phyloP scores from a whole-genome alignment of 83 land plant genomes.

The Thuja plicata region DNA sequence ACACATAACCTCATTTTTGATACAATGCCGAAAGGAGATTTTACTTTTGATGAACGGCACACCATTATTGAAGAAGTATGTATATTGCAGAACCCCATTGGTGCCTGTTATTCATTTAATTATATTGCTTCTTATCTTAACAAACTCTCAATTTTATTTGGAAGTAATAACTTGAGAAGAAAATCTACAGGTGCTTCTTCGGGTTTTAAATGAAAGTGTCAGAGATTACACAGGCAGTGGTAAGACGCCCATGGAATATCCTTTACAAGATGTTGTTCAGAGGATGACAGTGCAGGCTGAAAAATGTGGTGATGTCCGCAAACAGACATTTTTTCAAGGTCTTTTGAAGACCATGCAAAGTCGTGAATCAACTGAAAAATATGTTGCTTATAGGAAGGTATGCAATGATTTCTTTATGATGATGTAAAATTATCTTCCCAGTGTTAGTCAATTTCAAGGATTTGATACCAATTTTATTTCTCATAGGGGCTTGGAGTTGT shows the following conservation, averaged over 20 bases:
- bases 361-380: constrained; percentile 75
- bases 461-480: constrained; percentile 2
- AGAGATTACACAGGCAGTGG: constrained; percentile 86
- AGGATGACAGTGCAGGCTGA: constrained; percentile 55
- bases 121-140: not conserved
- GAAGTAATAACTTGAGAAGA: constrained; percentile 1
- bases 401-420: not conserved
- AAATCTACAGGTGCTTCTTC: constrained; percentile 47
- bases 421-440: not conserved
- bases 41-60: constrained; percentile 63
- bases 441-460: not conserved
- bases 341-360: constrained; percentile 63
- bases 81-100: not conserved
- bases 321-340: constrained; percentile 45
- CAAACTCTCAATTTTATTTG: not conserved
- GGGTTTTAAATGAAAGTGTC: constrained; percentile 77
- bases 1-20: constrained; percentile 93
- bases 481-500: constrained; percentile 97
- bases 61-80: constrained; percentile 87
- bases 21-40: constrained; percentile 81
- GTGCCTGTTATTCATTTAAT: not conserved
- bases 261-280: constrained; percentile 74
- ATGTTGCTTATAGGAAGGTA: constrained; percentile 98
- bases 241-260: constrained; percentile 85
- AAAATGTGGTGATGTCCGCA: constrained; percentile 33